Percentiles rank a stretch among this genome's conserved stretches.
Evolutionary conservation across 2,329 filamentous ascomycete species (phyloP).

Genomic region (Phialophora tarda): DNA sequence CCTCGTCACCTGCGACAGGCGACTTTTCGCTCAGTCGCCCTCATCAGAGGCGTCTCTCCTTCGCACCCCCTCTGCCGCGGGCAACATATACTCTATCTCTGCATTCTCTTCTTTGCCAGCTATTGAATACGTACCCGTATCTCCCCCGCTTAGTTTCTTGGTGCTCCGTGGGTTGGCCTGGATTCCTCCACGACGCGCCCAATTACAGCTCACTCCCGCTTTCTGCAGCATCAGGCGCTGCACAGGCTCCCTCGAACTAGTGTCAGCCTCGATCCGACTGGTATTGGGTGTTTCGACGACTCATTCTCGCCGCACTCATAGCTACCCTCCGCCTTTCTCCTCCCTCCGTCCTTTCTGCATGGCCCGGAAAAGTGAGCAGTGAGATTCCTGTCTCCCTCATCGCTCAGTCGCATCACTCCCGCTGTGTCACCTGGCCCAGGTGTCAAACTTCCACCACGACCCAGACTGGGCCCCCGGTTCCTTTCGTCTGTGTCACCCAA

Average conservation of each 20-base stretch:
- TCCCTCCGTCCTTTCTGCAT: slow-evolving; percentile 5
- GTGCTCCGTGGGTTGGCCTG: slow-evolving; percentile 16
- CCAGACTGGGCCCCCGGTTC: slow-evolving; percentile 19
- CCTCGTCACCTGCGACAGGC: slow-evolving; percentile 23
- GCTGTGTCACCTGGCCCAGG: slow-evolving; percentile 8
- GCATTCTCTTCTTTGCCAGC: slow-evolving; percentile 6
- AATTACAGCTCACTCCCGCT: slow-evolving; percentile 17
- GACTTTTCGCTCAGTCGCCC: slow-evolving; percentile 14
- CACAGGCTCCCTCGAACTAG: slow-evolving; percentile 15
- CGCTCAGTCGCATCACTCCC: not conserved
- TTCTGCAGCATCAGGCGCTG: slow-evolving; percentile 20
- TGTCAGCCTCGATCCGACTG: slow-evolving; percentile 21
- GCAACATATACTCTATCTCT: not conserved
- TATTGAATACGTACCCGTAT: not conserved
- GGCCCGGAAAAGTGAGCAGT: slow-evolving; percentile 3
- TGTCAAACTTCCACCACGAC: slow-evolving; percentile 14
- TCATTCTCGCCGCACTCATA: slow-evolving; percentile 12
- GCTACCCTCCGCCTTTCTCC: slow-evolving; percentile 9
- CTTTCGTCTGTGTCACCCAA: slow-evolving; percentile 14
- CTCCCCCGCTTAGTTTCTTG: slow-evolving; percentile 6
- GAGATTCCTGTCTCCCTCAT: slow-evolving; percentile 6
- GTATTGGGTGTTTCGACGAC: slow-evolving; percentile 11
- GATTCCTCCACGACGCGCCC: slow-evolving; percentile 22
- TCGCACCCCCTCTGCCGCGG: slow-evolving; percentile 6
- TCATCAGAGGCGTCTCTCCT: slow-evolving; percentile 1